Conservation (phyloP, 2,329 filamentous ascomycete species). For the Colletotrichum gigasporum region DNA sequence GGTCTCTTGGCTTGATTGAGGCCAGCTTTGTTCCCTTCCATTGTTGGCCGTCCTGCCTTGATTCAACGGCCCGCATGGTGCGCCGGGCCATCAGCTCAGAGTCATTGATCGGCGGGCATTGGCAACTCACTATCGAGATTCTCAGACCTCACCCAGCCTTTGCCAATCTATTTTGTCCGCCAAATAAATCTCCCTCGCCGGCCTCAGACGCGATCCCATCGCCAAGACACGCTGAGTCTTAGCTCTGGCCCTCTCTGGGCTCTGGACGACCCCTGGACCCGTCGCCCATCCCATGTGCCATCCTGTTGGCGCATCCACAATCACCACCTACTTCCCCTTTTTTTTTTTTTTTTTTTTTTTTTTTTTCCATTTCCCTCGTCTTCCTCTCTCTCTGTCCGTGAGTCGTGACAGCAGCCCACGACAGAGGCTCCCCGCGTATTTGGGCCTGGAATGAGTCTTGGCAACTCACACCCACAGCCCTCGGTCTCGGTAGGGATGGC, state of each 20-base stretch:
- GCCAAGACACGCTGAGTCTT: constrained; percentile 26
- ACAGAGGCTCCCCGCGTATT: constrained; percentile 7
- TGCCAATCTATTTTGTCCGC: background rate
- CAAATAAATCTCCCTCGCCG: constrained; percentile 2
- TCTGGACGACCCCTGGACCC: constrained; percentile 22
- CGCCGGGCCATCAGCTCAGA: too few species aligned
- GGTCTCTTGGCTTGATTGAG: constrained; percentile 7
- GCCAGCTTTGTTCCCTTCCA: constrained; percentile 4
- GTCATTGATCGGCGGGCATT: background rate
- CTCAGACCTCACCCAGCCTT: background rate
- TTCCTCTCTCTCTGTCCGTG: constrained; percentile 4
- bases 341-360: background rate
- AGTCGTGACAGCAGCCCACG: background rate
- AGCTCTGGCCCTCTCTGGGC: constrained; percentile 30
- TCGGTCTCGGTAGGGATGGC: constrained; percentile 21
- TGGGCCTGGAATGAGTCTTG: constrained; percentile 19
- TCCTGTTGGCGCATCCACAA: constrained; percentile 11
- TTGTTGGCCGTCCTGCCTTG: background rate
- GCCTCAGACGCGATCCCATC: constrained; percentile 25
- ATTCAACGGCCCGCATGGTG: too few species aligned
- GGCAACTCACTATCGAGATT: background rate
- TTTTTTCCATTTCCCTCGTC: constrained; percentile 4
- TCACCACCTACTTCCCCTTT: background rate
- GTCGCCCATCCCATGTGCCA: background rate
- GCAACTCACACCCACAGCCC: constrained; percentile 3